These are phyloP conservation scores for Monosporascus sp. DNA, from an alignment of 2,329 filamentous ascomycete species.

Conservation along the genomic window DNA sequence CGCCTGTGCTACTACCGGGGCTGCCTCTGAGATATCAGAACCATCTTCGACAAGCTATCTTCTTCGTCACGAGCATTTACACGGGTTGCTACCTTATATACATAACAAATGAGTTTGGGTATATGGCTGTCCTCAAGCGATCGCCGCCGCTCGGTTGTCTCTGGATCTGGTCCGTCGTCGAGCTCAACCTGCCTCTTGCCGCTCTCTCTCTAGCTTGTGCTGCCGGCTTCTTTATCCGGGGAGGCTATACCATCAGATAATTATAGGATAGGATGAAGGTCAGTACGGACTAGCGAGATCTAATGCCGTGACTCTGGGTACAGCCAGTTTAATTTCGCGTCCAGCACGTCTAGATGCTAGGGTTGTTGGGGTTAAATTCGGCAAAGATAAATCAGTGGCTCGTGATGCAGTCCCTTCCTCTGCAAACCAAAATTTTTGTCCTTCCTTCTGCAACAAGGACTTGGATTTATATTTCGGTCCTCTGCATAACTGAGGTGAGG, in stretches of 20 bases:
- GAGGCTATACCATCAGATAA: constrained; percentile 44
- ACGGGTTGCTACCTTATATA: constrained; percentile 76
- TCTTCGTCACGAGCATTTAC: constrained; percentile 54
- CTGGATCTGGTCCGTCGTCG: constrained; percentile 91
- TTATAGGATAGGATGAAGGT: constrained; percentile 2
- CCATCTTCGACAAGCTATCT: constrained; percentile 52
- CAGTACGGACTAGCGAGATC: not conserved
- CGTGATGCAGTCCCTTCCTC: too few relatives aligned
- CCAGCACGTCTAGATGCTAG: too few relatives aligned
- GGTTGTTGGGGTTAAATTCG: too few relatives aligned
- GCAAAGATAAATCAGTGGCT: too few relatives aligned
- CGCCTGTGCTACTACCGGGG: constrained; percentile 44
- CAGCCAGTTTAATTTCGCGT: too few relatives aligned
- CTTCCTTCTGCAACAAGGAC: too few relatives aligned
- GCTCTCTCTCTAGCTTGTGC: constrained; percentile 46
- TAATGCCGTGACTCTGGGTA: constrained; percentile 1
- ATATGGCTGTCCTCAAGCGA: constrained; percentile 86
- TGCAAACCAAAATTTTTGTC: too few relatives aligned
- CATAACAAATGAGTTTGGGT: constrained; percentile 73
- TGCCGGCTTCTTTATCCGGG: constrained; percentile 40
- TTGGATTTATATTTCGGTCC: constrained; percentile 9
- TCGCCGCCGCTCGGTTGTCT: constrained; percentile 83
- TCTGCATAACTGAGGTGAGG: constrained; percentile 34
- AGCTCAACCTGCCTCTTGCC: constrained; percentile 68
- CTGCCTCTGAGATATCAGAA: constrained; percentile 42